Base-by-base conservation (phyloP, 1,284 basidiomycete species). In the Mrakiaceae sp. region DNA sequence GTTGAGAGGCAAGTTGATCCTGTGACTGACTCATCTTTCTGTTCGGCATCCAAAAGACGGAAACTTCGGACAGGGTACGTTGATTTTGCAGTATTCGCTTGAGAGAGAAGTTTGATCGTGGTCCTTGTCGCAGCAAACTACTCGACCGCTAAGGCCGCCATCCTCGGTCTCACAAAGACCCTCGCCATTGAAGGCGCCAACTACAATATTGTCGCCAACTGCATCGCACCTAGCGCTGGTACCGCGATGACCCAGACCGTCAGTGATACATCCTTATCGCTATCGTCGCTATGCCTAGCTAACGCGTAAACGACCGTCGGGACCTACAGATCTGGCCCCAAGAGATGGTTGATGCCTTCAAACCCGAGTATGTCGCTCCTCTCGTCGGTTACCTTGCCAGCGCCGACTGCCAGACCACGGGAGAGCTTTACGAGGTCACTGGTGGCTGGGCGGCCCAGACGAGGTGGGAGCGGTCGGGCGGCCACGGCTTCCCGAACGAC, bases 301-400 rank as follows among this genome's bases (percentile, higher is more conserved):
- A 27, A 27, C 27, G 27, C 27, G 27, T 27, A 27, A 27, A 27
- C 27, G 27, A 27, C 39, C 60, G n/a, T 55, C 40, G 3, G 7
- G 27, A 47, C 10, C 65, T n/a, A 42, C 56, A 64, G 61, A 14
- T 72, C 70, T 90, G 87, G 87, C 84, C 88, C 16, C 84, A 90
- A 75, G 92, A 96, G 75, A 90, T 93, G 87, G 86, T 98, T 49
- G 87, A 96, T 68, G 89, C 89, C 11, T 92, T 95, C 82, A 94
- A 93, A 85, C 92, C 95, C 58, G 93, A 97, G 72, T 96, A 81
- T 71, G 85, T 98, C 65, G 91, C 95, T 2, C 82, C 96, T 16
- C 75, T 97, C 60, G 92, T 98, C 42, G 94, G 90, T 5, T 98
- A 88, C 77, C 82, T 99, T 43, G 87, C 84, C 9, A 93, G 90